A percentile compares a stretch with the other conserved stretches of the same genome.
phyloP scores from a whole-genome alignment of 495 filamentous ascomycete species.

The Penicillium mononematosum region DNA sequence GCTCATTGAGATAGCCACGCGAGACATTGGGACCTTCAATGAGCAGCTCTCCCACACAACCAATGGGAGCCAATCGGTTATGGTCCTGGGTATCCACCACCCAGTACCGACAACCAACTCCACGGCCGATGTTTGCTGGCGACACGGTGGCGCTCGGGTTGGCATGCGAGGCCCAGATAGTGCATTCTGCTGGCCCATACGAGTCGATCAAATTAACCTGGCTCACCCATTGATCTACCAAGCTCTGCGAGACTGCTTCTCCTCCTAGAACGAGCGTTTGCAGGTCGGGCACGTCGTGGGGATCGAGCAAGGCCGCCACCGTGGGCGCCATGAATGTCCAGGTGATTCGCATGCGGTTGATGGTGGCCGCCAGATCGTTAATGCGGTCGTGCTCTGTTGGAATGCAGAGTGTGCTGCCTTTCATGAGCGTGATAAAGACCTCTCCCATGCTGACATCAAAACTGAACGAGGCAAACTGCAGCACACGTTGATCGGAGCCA shows the following conservation, averaged over 20 bases:
- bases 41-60: conserved; percentile 43
- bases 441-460: conserved; percentile 25
- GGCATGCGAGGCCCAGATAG: neutral
- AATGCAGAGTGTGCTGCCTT: conserved; percentile 30
- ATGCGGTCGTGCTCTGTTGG: conserved; percentile 24
- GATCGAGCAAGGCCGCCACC: conserved; percentile 14
- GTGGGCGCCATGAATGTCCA: conserved; percentile 15
- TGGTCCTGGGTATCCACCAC: conserved; percentile 37
- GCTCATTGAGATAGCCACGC: conserved; percentile 42
- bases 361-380: conserved; percentile 6
- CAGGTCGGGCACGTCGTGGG: conserved; percentile 14
- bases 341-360: conserved; percentile 11
- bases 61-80: conserved; percentile 34
- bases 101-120: conserved; percentile 26
- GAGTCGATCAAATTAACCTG: conserved; percentile 13
- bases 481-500: conserved; percentile 27
- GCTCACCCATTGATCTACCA: conserved; percentile 38
- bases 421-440: conserved; percentile 18
- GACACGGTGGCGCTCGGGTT: neutral
- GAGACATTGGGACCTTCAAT: conserved; percentile 42
- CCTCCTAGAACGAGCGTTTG: conserved; percentile 24
- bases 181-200: conserved; percentile 33
- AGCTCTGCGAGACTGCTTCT: conserved; percentile 20
- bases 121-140: conserved; percentile 1
- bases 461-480: conserved; percentile 19